Conservation (phyloP, 208 protist genomes). For the Acanthamoeba culbertsoni region DNA sequence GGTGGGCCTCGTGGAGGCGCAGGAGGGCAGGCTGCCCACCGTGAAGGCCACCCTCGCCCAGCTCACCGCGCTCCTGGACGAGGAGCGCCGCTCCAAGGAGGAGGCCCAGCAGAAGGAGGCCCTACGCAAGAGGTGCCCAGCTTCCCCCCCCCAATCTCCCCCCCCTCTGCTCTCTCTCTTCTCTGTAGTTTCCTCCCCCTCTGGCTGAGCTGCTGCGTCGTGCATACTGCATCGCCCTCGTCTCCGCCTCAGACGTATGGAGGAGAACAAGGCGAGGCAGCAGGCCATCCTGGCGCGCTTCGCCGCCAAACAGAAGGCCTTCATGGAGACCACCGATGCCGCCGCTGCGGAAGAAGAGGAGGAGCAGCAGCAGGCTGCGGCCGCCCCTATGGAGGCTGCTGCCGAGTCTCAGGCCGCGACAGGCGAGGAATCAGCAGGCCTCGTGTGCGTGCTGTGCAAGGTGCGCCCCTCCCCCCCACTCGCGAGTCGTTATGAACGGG, state of each 20-base stretch:
- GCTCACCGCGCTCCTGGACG: background rate
- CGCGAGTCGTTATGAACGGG: no score
- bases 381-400: background rate
- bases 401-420: background rate
- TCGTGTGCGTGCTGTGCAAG: background rate
- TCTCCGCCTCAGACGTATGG: background rate
- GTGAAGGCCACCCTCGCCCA: background rate
- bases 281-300: background rate
- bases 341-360: background rate
- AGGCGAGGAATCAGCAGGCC: background rate
- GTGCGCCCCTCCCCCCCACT: background rate
- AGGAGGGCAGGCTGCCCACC: background rate
- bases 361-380: background rate
- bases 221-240: no score
- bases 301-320: background rate
- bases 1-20: background rate
- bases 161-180: no score
- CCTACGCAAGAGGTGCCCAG: background rate
- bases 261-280: constrained; percentile 13
- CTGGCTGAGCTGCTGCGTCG: no score
- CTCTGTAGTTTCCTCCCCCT: no score
- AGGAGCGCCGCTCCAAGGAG: background rate
- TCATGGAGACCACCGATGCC: background rate
- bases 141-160: no score
- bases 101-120: background rate